Base-by-base conservation (phyloP, 495 filamentous ascomycete genomes). In the Entonaema liquescens region DNA sequence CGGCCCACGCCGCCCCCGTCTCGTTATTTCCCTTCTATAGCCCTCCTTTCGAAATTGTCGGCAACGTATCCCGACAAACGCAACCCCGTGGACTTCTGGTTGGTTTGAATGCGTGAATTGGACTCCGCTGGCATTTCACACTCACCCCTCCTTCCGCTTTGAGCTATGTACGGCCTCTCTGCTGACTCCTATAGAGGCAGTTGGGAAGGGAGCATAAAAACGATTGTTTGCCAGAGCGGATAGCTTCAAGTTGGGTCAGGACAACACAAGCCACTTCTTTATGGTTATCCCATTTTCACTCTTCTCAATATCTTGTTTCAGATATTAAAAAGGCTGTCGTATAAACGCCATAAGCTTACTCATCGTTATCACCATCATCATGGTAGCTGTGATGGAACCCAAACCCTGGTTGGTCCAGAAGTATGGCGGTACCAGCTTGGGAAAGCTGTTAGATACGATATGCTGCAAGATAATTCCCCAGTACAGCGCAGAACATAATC, bases 331-430 rank as follows among this genome's bases (percentile, higher is more conserved):
- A 56, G n/a, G 13, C 28, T 3, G 15, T 35, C 25, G 53, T 29
- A 21, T 56, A 17, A 35, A 9, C 29, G 26, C 25, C 53, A 55
- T 29, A 9, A 70, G 47, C 47, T 33, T 33, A 33, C 31, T 33
- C 13, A 67, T 70, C 60, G 54, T 68, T 50, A 65, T 59, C 60
- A 25, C 53, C 44, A 42, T 28, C 35, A 59, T 55, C 62, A 62
- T 63, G 64, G 58, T 69, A n/a, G 64, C 60, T n/a, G 65, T 64
- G 47, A 65, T 40, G 13, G 54, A 29, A 36, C 44, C 49, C 35
- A 78, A 76, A 61, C 76, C 77, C 7, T 82, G 80, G 80, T 72
- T 82, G 42, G 79, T 82, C 17, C 80, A 82, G 60, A 82, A 82
- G 72, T 82, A 82, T 56, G 80, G 80, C 5, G 80, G 80, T 0